Base-by-base conservation (phyloP, 192 early-diverging fungal species). In the Rhizophagus sp. region DNA sequence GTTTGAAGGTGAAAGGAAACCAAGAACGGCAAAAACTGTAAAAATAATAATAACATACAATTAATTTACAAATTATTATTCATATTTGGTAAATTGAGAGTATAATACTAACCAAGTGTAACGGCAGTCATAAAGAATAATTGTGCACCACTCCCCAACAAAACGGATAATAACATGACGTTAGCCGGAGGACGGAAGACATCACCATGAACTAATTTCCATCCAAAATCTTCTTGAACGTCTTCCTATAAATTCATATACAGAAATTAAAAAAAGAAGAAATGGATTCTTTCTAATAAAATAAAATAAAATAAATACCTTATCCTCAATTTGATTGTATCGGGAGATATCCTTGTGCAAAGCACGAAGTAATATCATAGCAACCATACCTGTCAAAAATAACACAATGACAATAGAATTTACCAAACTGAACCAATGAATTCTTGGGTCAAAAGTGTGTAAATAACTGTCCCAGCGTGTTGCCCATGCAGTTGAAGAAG, bases 181-280 rank as follows among this genome's bases (percentile, higher is more conserved):
- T 92, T 90, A 34, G 88, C 80, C 4, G 97, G 96, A 30, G 95
- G 83, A n/a, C 97, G 92, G 87, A 99, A 99, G n/a, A 99, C 94
- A 84, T 99, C 97, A 41, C 96, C 96, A 73, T 99, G 97, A 8
- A 99, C 95, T 41, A 96, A 91, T 85, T 98, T 99, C 97, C 97
- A 99, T 4, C 97, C 97, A 91, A 94, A 97, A 76, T 99, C 97
- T 76, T 98, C 97, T 77, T 93, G 93, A 39, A 94, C 84, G 80
- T 94, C 91, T 77, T 95, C 92, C 72, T 84, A 79, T 70, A 67
- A 49, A 81, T 84, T 50, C 10, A 36, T 33, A 63, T 2, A 25
- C 27, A 13, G 49, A 15, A 70, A 63, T 27, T 49, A 65, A 39
- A 47, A 87, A 83, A 69, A n/a, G n/a, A 87, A 47, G 52, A 44